Evolutionary conservation across 2,329 filamentous ascomycete genomes (phyloP).

Genomic region (Penicillium sp.): DNA sequence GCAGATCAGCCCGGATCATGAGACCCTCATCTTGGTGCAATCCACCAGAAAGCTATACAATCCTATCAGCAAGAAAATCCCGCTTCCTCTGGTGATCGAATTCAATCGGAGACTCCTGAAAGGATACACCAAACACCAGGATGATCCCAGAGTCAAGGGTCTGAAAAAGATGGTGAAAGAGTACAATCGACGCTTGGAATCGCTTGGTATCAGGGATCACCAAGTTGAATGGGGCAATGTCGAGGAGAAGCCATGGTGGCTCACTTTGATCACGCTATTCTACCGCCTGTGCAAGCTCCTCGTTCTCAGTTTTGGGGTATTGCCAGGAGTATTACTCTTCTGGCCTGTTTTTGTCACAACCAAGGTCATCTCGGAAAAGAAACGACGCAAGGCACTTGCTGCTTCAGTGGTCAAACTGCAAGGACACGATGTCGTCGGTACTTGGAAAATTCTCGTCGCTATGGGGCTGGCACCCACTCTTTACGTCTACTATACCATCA

Average conservation of each 20-base stretch:
- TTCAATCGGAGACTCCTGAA: conserved; percentile 86
- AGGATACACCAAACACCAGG: conserved; percentile 87
- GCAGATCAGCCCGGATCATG: conserved; percentile 87
- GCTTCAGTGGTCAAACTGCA: conserved; percentile 85
- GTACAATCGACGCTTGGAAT: conserved; percentile 83
- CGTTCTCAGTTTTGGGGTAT: conserved; percentile 74
- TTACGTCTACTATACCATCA: conserved; percentile 77
- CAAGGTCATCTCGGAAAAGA: conserved; percentile 77
- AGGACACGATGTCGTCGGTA: conserved; percentile 83
- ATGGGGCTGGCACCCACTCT: conserved; percentile 78
- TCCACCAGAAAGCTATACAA: conserved; percentile 90
- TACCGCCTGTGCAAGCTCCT: conserved; percentile 78
- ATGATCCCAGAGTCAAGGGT: conserved; percentile 78
- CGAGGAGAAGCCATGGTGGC: conserved; percentile 43
- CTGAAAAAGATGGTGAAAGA: conserved; percentile 75
- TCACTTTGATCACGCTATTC: conserved; percentile 75
- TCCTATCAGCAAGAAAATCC: conserved; percentile 87
- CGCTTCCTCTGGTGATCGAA: conserved; percentile 88
- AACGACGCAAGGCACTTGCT: conserved; percentile 79
- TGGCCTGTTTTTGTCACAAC: conserved; percentile 83
- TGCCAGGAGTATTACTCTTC: conserved; percentile 84
- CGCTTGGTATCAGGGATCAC: conserved; percentile 85
- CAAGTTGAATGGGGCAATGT: conserved; percentile 83
- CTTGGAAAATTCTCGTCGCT: conserved; percentile 88
- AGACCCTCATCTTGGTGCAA: conserved; percentile 91